Base-by-base conservation (phyloP, 2,329 filamentous ascomycete genomes). In the Neofusicoccum umdonicola region DNA sequence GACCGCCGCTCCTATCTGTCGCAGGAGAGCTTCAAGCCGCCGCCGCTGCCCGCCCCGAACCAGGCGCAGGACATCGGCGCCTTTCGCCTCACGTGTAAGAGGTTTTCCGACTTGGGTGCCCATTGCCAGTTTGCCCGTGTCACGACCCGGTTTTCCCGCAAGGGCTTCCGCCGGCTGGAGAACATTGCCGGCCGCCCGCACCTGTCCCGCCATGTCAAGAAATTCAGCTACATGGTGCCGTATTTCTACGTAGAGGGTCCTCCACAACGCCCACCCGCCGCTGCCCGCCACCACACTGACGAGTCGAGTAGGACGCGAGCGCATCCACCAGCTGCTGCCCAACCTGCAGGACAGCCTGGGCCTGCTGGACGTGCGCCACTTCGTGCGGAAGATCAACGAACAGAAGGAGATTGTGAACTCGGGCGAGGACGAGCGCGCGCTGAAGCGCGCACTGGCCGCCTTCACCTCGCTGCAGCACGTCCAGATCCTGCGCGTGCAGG, bases 391-490 rank as follows among this genome's bases (percentile, higher is more conserved):
- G 69, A 76, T 80, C 37, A 77, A 77, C 35, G 83, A 85, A 67
- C 84, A 86, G 67, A 76, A 76, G 62, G 77, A 80, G 17, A 80
- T 89, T 47, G 75, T 87, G 61, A 73, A 78, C 42, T 79, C 78
- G 2, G 74, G 80, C 57, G 78, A 83, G 66, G 87, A 89, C 69
- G 77, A 82, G 44, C 72, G 74, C 13, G 79, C 85, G 17, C 75
- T 89, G 39, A 83, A 80, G 65, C 80, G 81, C 65, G 86, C 85
- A 17, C 81, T 88, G 67, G 76, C 78, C 39, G 82, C 83, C 1
- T 90, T 90, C 70, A 83, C 81, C 1, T 81, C 82, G 34, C 80
- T 90, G 11, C 85, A 88, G 69, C 84, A 89, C 70, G 82, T 90
- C 58, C 87, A 89, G 66, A 82, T 90, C 13, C 81, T 90, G 31